Evolutionary conservation across 768 basidiomycete genomes (phyloP), one percentile per base, ranked within the genome.

Genomic region (Trametes cinnabarina): DNA sequence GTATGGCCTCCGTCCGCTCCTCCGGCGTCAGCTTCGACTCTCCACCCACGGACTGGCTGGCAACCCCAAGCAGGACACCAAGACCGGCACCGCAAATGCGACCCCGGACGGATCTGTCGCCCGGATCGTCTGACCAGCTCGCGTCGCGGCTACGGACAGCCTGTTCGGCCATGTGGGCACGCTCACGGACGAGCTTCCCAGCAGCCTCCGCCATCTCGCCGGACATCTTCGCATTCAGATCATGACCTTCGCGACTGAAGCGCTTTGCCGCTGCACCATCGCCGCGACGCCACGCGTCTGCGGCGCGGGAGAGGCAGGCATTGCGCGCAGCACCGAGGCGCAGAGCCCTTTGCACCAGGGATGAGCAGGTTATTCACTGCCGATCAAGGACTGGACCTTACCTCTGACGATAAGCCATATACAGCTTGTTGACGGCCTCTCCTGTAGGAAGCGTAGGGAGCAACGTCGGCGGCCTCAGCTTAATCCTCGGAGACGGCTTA

Each of bases 231-330:
- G 83, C 85, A 66, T 98, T 98, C 58, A 97, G 75, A 40, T 96
- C 93, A 65, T 96, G 92, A 1, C 94, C 97, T 68, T 98, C 95
- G 40, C 92, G 79, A 61, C 89, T 92, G 75, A 96, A 98, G 46
- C 93, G 79, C 73, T 98, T 97, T 35, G 97, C 97, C 0, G 91
- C 89, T 0, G 95, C 94, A 3, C 96, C 96, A 64, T 99, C 97
- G 1, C 96, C 95, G 2, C 93, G 82, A 53, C 92, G 81, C 92
- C 94, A 99, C 3, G 95, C 94, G 66, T 97, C 94, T 3, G 97
- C 96, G 12, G 97, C 97, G 42, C 94, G 85, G 1, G 92, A 92
- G 25, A 99, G 79, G 71, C 92, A 97, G 15, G 93, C 93, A 65
- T 98, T 98, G 35, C 97, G 80, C 30, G 92, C 92, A 2, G 93